These are phyloP conservation scores for Candida palmyrensis DNA, from an alignment of 805 yeast species.

Conservation along the genomic window DNA sequence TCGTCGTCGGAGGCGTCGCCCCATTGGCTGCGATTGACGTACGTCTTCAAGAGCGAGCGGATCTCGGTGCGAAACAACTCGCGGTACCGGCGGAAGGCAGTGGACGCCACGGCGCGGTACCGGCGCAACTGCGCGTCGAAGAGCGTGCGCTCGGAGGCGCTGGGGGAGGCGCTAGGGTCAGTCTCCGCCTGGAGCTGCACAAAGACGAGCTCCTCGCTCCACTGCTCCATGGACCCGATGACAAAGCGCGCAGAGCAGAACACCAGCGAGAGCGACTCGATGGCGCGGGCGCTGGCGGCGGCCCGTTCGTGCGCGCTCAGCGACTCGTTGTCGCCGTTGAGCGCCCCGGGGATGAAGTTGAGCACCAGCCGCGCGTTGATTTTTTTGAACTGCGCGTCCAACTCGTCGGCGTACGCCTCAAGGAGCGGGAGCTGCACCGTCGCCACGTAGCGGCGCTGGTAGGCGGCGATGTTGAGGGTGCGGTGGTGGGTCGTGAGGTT, in stretches of 20 bases:
- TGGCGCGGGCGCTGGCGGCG: not conserved
- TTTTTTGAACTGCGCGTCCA: constrained; percentile 37
- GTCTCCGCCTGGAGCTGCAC: constrained; percentile 29
- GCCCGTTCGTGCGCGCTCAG: constrained; percentile 24
- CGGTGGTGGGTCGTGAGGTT: constrained; percentile 51
- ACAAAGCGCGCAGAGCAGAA: constrained; percentile 32
- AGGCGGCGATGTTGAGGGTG: constrained; percentile 44
- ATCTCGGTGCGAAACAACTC: constrained; percentile 30
- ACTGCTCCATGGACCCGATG: constrained; percentile 22
- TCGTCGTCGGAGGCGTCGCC: constrained; percentile 10
- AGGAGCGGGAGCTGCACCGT: constrained; percentile 55
- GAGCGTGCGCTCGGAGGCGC: constrained; percentile 18
- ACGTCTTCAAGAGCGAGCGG: constrained; percentile 25
- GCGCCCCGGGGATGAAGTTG: constrained; percentile 30
- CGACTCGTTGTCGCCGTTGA: constrained; percentile 22
- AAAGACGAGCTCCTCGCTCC: constrained; percentile 36
- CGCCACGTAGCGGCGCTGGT: constrained; percentile 51
- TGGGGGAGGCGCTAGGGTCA: constrained; percentile 9
- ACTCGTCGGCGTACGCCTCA: constrained; percentile 43
- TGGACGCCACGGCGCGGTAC: constrained; percentile 17
- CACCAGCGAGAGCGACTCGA: constrained; percentile 14
- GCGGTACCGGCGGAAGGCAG: constrained; percentile 17
- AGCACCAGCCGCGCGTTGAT: constrained; percentile 31
- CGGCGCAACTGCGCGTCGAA: constrained; percentile 22
- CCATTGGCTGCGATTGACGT: constrained; percentile 35